These are phyloP conservation scores for Populus alba DNA, from an alignment of 345 rosid species.

Conservation along the genomic window DNA sequence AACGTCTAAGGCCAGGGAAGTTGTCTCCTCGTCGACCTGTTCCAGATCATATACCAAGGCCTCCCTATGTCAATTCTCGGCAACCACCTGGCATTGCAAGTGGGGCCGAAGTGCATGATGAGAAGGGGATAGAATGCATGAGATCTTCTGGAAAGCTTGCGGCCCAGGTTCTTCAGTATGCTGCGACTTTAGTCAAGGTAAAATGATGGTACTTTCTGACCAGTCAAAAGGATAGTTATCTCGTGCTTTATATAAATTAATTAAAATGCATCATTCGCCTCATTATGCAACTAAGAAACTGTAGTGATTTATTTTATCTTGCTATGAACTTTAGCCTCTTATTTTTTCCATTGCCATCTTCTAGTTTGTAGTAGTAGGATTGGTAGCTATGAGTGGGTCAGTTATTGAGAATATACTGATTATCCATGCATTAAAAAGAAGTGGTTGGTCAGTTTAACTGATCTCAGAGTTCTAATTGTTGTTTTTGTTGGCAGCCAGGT, in stretches of 20 bases:
- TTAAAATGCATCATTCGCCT: neutral
- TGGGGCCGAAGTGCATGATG: constrained; percentile 72
- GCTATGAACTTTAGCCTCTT: neutral
- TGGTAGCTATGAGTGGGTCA: neutral
- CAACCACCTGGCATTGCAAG: constrained; percentile 64
- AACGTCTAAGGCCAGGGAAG: constrained; percentile 62
- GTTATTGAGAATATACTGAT: neutral
- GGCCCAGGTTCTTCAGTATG: constrained; percentile 73
- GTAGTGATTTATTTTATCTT: neutral
- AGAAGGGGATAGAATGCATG: constrained; percentile 74
- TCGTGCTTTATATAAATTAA: too few relatives aligned
- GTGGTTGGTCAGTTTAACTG: constrained; percentile 4
- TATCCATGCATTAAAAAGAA: neutral
- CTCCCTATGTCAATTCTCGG: constrained; percentile 61
- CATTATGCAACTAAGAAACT: neutral
- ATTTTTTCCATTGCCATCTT: neutral
- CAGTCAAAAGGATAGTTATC: neutral
- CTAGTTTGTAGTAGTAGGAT: neutral
- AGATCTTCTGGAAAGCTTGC: constrained; percentile 92
- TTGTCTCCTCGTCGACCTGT: constrained; percentile 72
- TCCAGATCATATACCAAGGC: constrained; percentile 59
- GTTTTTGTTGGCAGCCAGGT: constrained; percentile 70
- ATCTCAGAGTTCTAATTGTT: constrained; percentile 18
- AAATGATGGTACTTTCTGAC: neutral
- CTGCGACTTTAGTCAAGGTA: constrained; percentile 86